These are phyloP conservation scores for Botrytis galanthina DNA, from an alignment of 2,329 filamentous ascomycete genomes.

Conservation along the genomic window DNA sequence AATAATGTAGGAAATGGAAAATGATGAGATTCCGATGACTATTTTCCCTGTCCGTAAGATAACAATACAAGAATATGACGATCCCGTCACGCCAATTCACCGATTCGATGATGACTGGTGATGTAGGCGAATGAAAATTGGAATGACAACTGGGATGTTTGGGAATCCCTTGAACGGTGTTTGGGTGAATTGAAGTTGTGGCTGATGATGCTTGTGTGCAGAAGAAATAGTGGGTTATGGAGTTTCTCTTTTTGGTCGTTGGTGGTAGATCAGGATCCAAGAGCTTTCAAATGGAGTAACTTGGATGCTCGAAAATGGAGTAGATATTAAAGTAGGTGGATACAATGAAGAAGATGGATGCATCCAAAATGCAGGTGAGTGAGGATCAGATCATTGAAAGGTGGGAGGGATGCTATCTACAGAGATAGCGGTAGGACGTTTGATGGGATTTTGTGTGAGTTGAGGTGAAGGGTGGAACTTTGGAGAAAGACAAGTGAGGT, in stretches of 20 bases:
- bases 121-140: conserved; percentile 21
- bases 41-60: neutral
- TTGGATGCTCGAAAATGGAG: neutral
- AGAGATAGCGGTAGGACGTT: neutral
- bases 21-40: neutral
- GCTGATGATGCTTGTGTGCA: conserved; percentile 10
- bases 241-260: neutral
- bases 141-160: conserved; percentile 17
- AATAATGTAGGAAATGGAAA: conserved; percentile 13
- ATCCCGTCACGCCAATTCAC: neutral
- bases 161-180: neutral
- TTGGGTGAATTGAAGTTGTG: neutral
- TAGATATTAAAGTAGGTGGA: neutral
- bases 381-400: neutral
- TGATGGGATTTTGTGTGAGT: neutral
- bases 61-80: neutral
- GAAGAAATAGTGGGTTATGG: conserved; percentile 3
- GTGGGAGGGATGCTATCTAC: neutral
- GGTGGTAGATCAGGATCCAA: neutral
- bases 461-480: neutral
- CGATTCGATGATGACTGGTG: conserved; percentile 21
- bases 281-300: conserved; percentile 1
- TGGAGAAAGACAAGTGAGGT: neutral
- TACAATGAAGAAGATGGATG: neutral
- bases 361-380: neutral